Percentiles rank a stretch among this genome's conserved stretches.
Conservation (phyloP, 2,329 filamentous ascomycete species). For the Verruconis gallopava region DNA sequence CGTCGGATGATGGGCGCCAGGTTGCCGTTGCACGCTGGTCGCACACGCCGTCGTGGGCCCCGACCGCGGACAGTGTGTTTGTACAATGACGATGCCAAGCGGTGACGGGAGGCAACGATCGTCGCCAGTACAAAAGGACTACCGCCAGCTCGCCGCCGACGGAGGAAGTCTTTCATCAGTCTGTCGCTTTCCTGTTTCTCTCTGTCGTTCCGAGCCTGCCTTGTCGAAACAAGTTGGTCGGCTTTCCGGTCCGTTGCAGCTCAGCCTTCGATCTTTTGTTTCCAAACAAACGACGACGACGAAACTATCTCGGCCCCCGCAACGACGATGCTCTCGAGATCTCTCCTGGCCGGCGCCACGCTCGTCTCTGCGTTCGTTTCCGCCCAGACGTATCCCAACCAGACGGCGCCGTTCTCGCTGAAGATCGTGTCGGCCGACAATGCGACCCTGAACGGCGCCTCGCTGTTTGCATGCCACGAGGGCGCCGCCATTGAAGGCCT, state of each 20-base stretch:
- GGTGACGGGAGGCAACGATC: not conserved
- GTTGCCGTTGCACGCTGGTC: too few relatives aligned
- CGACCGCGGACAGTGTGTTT: too few relatives aligned
- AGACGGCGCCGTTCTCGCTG: not conserved
- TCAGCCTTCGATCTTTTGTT: not conserved
- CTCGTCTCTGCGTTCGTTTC: not conserved
- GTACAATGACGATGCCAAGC: not conserved
- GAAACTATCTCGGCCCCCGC: not conserved
- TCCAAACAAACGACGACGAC: not conserved
- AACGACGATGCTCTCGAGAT: not conserved
- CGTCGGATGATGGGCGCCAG: too few relatives aligned
- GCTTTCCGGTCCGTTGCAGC: too few relatives aligned
- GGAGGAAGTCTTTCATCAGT: too few relatives aligned
- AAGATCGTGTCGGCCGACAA: not conserved
- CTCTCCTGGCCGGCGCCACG: not conserved
- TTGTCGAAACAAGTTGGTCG: too few relatives aligned
- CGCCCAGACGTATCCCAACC: not conserved
- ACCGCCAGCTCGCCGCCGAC: too few relatives aligned
- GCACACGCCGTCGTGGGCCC: too few relatives aligned
- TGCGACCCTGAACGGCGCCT: not conserved
- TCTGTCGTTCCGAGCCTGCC: not conserved
- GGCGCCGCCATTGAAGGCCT: slow-evolving; percentile 3
- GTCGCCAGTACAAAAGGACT: not conserved
- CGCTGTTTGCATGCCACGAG: slow-evolving; percentile 2
- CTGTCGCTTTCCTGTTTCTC: not conserved